Conservation (phyloP, 2,329 filamentous ascomycete species). For the Botrytis galanthina region DNA sequence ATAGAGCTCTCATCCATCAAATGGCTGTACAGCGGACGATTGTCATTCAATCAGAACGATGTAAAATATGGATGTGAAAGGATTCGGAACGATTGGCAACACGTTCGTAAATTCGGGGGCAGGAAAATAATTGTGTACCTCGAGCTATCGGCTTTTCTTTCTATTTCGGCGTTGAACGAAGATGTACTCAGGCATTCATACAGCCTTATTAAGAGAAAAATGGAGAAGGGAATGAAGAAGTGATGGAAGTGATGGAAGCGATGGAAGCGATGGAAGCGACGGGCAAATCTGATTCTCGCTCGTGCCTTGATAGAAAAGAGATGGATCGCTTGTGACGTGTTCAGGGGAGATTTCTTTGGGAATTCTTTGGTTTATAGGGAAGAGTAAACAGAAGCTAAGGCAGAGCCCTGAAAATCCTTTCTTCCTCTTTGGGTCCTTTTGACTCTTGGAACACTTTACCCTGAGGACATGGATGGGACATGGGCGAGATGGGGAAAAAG, state of each 20-base stretch:
- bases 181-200: conserved; percentile 1
- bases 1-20: neutral
- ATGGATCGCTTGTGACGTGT: conserved; percentile 12
- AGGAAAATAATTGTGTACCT: conserved; percentile 10
- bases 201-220: neutral
- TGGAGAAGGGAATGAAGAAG: neutral
- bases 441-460: neutral
- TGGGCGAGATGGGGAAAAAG: neutral
- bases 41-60: neutral
- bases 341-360: conserved; percentile 6
- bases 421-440: neutral
- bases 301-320: neutral
- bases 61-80: neutral
- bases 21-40: neutral
- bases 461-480: neutral
- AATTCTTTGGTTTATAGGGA: neutral
- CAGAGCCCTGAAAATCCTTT: conserved; percentile 8
- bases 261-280: neutral
- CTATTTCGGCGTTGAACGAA: neutral
- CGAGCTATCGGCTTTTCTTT: conserved; percentile 4
- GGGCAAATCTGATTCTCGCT: neutral
- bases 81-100: conserved; percentile 8
- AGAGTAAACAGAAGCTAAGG: neutral
- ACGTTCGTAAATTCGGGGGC: conserved; percentile 1
- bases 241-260: neutral